Percentiles rank a stretch among this genome's conserved stretches.
These are phyloP conservation scores for Phalaenopsis equestris DNA, from an alignment of 106 monocot species.

Conservation along the genomic window DNA sequence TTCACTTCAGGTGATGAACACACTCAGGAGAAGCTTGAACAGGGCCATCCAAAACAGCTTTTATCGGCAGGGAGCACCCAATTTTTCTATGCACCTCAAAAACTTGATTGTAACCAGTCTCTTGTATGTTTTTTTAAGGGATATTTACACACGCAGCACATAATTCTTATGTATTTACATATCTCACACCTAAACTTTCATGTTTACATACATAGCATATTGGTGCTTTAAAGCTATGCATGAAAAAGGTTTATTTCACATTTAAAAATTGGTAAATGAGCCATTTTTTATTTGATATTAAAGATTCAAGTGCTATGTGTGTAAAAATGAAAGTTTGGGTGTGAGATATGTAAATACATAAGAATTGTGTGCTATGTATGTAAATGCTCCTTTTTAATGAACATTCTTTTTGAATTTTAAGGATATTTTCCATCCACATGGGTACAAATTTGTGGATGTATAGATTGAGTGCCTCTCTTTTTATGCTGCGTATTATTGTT, in stretches of 20 bases:
- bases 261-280: too few species aligned
- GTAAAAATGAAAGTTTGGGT: too few species aligned
- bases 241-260: not conserved
- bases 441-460: not conserved
- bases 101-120: constrained; percentile 45
- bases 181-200: too few species aligned
- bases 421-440: not conserved
- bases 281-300: too few species aligned
- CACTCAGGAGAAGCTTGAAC: constrained; percentile 19
- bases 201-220: too few species aligned
- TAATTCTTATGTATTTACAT: too few species aligned
- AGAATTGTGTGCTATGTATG: too few species aligned
- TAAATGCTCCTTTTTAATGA: too few species aligned
- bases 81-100: constrained; percentile 22
- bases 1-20: constrained; percentile 22
- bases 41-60: constrained; percentile 24
- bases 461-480: not conserved
- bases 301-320: too few species aligned
- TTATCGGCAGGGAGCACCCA: constrained; percentile 41
- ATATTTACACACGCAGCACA: too few species aligned
- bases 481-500: not conserved
- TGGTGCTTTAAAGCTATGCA: not conserved
- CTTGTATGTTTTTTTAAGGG: constrained; percentile 37
- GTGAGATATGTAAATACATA: too few species aligned
- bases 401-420: not conserved